Base-by-base conservation (phyloP, 1,284 basidiomycete species). In the Veloboletus limbatus region DNA sequence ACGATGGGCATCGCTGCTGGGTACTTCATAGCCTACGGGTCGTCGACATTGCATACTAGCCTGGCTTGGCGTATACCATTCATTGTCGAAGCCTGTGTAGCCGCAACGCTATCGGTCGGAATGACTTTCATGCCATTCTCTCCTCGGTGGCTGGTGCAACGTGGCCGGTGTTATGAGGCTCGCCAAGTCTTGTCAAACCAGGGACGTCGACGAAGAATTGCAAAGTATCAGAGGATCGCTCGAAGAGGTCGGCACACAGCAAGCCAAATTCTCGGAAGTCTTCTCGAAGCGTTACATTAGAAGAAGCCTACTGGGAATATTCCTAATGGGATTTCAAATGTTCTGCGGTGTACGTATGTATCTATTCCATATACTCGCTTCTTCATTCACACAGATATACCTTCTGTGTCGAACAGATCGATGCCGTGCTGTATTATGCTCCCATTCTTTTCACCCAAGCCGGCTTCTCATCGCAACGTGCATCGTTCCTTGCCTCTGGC, bases 401-500 rank as follows among this genome's bases (percentile, higher is more conserved):
- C 39, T 26, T 16, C 16, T 30, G n/a, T 28, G 41, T 40, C 43
- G 40, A 40, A 4, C 27, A 62, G 51, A 56, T 60, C 40, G 58
- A 60, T 52, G 60, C 48, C 6, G 54, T 57, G 20, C 31, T 60
- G n/a, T 65, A 77, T 61, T 79, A 75, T 48, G 77, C 76, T 0
- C 77, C 78, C 0, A 65, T 74, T 3, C 60, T 79, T 14, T 80
- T 80, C 54, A 58, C 69, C 5, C 76, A 77, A 57, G 76, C 75
- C 2, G 73, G 76, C 25, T 66, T 79, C 16, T 69, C 70, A 5
- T 69, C 69, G 1, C 64, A 64, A 30, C 69, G 69, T 28, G 69
- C 75, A 7, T 71, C 75, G 1, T 78, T 79, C 59, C 63, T 79
- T 21, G 76, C 77, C 0, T 75, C 75, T 7, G 78, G 76, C 8